Evolutionary conservation across 2,329 filamentous ascomycete genomes (phyloP).

Genomic region (Epichloe uncinata): DNA sequence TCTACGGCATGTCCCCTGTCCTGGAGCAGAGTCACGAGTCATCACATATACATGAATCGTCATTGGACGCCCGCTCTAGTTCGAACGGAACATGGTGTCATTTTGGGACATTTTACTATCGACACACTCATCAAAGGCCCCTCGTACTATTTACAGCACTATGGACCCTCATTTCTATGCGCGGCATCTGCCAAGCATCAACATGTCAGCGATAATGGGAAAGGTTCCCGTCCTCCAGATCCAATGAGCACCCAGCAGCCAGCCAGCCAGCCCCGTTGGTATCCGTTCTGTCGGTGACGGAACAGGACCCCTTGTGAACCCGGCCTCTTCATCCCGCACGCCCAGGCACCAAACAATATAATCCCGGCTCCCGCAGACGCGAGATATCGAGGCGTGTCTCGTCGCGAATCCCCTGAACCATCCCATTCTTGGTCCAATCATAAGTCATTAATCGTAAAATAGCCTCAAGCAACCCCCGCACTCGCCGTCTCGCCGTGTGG

Average conservation of each 20-base stretch:
- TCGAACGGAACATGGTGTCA: not conserved
- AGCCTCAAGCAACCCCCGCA: slow-evolving; percentile 18
- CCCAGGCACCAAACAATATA: slow-evolving; percentile 4
- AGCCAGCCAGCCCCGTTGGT: not conserved
- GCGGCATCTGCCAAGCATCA: not conserved
- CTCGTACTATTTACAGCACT: not conserved
- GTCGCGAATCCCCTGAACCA: slow-evolving; percentile 13
- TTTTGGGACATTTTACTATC: slow-evolving; percentile 2
- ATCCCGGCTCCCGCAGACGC: slow-evolving; percentile 14
- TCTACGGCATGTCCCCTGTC: not conserved
- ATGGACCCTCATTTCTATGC: not conserved
- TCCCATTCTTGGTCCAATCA: slow-evolving; percentile 34
- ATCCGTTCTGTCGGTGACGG: not conserved
- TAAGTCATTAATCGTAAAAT: slow-evolving; percentile 37
- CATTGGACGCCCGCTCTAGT: not conserved
- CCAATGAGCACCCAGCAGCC: not conserved
- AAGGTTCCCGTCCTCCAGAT: not conserved
- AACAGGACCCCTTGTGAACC: slow-evolving; percentile 10
- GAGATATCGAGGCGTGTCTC: slow-evolving; percentile 27
- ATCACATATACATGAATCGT: not conserved
- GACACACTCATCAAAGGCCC: slow-evolving; percentile 1
- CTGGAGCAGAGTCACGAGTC: not conserved
- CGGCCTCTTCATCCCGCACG: slow-evolving; percentile 5
- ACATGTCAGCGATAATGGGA: not conserved
- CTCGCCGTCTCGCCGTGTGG: slow-evolving; percentile 14